These are phyloP conservation scores for Talaromyces sp. DNA, from an alignment of 2,329 filamentous ascomycete genomes.

Conservation along the genomic window DNA sequence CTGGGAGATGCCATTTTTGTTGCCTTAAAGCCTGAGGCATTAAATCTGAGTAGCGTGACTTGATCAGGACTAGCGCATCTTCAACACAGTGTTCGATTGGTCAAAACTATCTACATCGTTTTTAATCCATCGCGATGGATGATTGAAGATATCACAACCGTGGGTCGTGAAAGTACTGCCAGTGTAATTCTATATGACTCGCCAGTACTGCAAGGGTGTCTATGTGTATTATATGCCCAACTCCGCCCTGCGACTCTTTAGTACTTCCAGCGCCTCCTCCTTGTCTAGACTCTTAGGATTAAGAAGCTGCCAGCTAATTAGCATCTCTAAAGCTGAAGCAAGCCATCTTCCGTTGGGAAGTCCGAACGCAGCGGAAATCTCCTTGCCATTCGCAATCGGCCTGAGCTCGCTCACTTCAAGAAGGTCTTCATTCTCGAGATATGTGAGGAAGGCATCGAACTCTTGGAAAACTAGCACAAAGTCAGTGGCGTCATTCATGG, in stretches of 20 bases:
- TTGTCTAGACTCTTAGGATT: constrained; percentile 66
- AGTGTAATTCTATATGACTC: neutral
- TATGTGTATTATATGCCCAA: constrained; percentile 34
- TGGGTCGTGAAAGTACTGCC: neutral
- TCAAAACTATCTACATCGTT: neutral
- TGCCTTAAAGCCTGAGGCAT: neutral
- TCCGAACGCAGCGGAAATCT: constrained; percentile 64
- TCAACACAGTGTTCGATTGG: neutral
- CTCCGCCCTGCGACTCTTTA: constrained; percentile 52
- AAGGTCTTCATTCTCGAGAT: constrained; percentile 51
- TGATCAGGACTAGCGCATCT: neutral
- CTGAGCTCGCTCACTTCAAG: constrained; percentile 55
- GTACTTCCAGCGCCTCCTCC: constrained; percentile 58
- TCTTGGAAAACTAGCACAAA: constrained; percentile 42
- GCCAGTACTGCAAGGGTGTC: neutral
- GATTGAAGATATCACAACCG: neutral
- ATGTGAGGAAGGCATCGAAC: constrained; percentile 54
- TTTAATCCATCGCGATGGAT: neutral
- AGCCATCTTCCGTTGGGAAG: constrained; percentile 77
- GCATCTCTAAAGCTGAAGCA: constrained; percentile 71
- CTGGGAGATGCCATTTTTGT: neutral
- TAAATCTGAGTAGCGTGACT: neutral
- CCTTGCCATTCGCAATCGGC: constrained; percentile 69
- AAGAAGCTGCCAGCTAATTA: constrained; percentile 83
- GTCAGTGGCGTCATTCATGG: constrained; percentile 19